A percentile compares a stretch with the other conserved stretches of the same genome.
phyloP scores from a whole-genome alignment of 176 grass and related monocot species.

The Phragmites australis region DNA sequence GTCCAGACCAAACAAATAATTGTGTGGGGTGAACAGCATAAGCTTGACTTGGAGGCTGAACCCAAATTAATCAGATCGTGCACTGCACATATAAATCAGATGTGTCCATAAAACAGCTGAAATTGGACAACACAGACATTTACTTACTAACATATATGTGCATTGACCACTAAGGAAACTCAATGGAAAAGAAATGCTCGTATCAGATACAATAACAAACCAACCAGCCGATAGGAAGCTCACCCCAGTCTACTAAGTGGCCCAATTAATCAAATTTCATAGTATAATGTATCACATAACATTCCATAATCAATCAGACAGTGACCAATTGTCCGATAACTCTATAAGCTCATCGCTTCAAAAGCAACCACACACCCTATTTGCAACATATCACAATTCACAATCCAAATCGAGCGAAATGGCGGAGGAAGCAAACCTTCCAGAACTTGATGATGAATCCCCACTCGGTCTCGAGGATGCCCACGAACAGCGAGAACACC shows the following conservation, averaged over 20 bases:
- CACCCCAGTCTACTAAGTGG: neutral
- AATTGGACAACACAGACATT: neutral
- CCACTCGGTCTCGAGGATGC: conserved; percentile 86
- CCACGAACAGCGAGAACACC: conserved; percentile 69
- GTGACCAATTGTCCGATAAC: neutral
- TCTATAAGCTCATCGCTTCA: neutral
- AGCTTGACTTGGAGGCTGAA: neutral
- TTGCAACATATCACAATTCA: neutral
- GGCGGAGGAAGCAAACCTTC: conserved; percentile 24
- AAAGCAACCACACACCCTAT: neutral
- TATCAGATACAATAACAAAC: neutral
- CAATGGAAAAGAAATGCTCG: no score
- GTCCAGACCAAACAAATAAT: neutral
- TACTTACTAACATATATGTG: neutral
- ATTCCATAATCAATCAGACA: no score
- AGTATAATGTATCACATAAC: no score
- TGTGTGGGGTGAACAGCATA: neutral
- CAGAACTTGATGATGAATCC: conserved; percentile 63
- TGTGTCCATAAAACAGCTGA: neutral
- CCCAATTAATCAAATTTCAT: neutral
- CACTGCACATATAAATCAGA: neutral
- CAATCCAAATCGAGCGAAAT: neutral
- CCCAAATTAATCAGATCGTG: neutral
- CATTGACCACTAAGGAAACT: no score
- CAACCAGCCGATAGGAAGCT: neutral